A percentile compares a stretch with the other conserved stretches of the same genome.
Conservation (phyloP, 2,329 filamentous ascomycete species). For the Ploettnerulaceae sp. region DNA sequence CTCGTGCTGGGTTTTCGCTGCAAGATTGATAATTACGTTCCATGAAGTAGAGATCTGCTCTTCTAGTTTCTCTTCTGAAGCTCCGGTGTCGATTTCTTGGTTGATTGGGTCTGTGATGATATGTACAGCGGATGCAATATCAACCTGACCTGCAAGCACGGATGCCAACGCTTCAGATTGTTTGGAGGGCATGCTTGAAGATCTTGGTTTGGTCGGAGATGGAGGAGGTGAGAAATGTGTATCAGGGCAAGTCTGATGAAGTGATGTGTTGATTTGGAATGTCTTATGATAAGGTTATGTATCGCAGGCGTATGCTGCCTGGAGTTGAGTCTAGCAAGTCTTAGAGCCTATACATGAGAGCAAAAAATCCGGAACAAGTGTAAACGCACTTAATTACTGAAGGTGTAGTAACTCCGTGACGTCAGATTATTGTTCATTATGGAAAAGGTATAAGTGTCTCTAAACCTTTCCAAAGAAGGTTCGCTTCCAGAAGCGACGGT, state of each 20-base stretch:
- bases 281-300: not conserved
- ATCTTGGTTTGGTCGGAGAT: not conserved
- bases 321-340: no score
- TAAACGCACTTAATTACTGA: no score
- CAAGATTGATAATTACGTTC: not conserved
- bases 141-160: not conserved
- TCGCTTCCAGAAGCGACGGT: no score
- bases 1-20: not conserved
- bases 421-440: not conserved
- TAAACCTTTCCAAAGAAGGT: no score
- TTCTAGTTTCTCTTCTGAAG: not conserved
- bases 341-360: no score
- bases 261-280: not conserved
- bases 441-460: no score
- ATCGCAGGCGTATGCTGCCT: not conserved
- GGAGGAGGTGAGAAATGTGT: not conserved
- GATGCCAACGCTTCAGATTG: not conserved
- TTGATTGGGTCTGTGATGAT: not conserved
- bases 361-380: no score
- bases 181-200: not conserved
- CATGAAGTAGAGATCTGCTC: not conserved
- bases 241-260: not conserved
- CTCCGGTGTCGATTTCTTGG: not conserved
- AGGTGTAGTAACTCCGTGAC: no score
- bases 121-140: not conserved